Conservation (phyloP, 441 rosid species). For the Populus hybrid region DNA sequence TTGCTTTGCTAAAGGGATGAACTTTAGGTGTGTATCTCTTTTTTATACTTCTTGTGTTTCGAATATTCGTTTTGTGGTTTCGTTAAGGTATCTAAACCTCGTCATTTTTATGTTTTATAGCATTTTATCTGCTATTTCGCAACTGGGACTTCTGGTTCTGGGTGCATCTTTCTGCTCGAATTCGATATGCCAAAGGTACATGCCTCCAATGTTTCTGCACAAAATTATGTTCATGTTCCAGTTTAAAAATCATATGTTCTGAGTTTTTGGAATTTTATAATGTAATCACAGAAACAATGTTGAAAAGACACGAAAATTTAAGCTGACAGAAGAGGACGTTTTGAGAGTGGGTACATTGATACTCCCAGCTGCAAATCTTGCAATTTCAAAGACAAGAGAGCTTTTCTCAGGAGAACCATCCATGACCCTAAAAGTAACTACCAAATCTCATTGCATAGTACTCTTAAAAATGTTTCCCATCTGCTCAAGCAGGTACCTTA, state of each 20-base stretch:
- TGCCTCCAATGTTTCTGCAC: neutral
- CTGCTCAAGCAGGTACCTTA: conserved; percentile 11
- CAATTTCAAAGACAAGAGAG: conserved; percentile 54
- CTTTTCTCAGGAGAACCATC: conserved; percentile 97
- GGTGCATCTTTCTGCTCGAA: conserved; percentile 82
- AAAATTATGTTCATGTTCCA: neutral
- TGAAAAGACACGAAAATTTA: conserved; percentile 37
- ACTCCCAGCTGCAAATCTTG: conserved; percentile 78
- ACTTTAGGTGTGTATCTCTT: conserved; percentile 51
- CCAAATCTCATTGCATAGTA: neutral
- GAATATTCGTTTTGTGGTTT: neutral
- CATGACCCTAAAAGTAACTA: conserved; percentile 77
- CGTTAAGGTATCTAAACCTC: conserved; percentile 5
- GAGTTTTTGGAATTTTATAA: neutral
- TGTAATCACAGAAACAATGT: conserved; percentile 40
- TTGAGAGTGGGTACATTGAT: conserved; percentile 53
- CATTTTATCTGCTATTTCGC: conserved; percentile 65
- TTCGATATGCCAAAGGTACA: conserved; percentile 65
- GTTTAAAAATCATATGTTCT: neutral
- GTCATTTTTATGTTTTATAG: conserved; percentile 31
- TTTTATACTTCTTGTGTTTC: neutral
- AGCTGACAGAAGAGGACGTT: conserved; percentile 68
- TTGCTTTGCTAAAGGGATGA: conserved; percentile 75
- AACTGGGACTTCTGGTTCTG: conserved; percentile 72
- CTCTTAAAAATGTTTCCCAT: neutral